These are phyloP conservation scores for Clonostachys chloroleuca DNA, from an alignment of 2,329 filamentous ascomycete species.

Conservation along the genomic window DNA sequence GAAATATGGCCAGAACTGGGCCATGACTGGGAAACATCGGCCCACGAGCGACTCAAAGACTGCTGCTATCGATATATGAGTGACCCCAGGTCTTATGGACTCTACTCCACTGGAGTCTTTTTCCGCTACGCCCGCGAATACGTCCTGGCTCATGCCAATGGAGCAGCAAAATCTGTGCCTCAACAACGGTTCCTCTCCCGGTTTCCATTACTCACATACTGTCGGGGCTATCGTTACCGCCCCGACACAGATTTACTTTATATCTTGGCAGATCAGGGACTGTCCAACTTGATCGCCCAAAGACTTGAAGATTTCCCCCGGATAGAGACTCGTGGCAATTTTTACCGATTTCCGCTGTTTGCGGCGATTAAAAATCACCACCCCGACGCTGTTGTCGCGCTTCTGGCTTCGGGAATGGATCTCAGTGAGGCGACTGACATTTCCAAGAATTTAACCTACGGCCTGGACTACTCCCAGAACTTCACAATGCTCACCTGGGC, in stretches of 20 bases:
- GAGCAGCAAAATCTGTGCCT: constrained; percentile 7
- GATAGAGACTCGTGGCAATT: neutral
- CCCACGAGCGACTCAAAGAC: constrained; percentile 36
- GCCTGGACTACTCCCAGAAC: neutral
- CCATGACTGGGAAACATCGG: constrained; percentile 15
- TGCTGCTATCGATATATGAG: constrained; percentile 35
- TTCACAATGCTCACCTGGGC: neutral
- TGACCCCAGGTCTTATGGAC: constrained; percentile 22
- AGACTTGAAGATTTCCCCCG: neutral
- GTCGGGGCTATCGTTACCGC: neutral
- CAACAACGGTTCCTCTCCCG: constrained; percentile 21
- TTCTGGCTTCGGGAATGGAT: neutral
- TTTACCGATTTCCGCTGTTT: neutral
- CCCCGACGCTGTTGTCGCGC: neutral
- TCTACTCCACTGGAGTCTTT: constrained; percentile 31
- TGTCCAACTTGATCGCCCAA: neutral
- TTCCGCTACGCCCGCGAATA: constrained; percentile 26
- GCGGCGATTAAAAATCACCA: neutral
- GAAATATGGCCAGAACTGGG: constrained; percentile 22
- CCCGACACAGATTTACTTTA: neutral
- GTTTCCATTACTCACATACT: constrained; percentile 11
- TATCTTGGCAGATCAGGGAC: neutral
- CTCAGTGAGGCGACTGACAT: neutral
- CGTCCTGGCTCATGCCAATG: constrained; percentile 2
- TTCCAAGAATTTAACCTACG: neutral